These are phyloP conservation scores for Aspergillus eucalypticola DNA, from an alignment of 2,329 filamentous ascomycete genomes.

Conservation along the genomic window DNA sequence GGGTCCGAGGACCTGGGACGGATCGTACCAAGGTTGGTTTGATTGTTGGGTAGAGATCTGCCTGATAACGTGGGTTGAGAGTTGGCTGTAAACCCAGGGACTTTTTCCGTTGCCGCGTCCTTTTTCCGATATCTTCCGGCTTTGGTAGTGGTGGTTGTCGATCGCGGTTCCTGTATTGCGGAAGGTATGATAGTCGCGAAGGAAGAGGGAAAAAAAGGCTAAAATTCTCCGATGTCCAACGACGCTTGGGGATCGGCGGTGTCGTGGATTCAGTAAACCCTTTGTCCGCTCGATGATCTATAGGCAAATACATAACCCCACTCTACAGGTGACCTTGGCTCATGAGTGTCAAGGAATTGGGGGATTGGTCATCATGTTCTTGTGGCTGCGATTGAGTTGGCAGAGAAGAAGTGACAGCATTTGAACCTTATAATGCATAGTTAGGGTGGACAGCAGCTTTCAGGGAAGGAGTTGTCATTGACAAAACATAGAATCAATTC, in stretches of 20 bases:
- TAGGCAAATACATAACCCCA: background rate
- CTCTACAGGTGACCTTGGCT: background rate
- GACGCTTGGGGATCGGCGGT: background rate
- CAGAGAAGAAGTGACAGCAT: too few species aligned
- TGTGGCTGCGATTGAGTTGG: too few species aligned
- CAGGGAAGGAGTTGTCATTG: background rate
- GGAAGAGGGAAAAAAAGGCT: too few species aligned
- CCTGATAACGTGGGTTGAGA: background rate
- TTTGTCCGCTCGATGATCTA: background rate
- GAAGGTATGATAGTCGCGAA: background rate
- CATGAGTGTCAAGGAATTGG: background rate
- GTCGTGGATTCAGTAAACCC: background rate
- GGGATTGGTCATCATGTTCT: too few species aligned
- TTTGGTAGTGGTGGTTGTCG: background rate
- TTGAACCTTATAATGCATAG: too few species aligned
- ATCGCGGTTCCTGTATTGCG: background rate
- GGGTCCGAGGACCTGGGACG: background rate
- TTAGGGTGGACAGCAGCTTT: background rate
- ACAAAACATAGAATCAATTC: background rate
- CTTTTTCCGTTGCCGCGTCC: background rate
- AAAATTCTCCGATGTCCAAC: background rate
- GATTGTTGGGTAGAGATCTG: background rate
- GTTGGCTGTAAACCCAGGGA: background rate
- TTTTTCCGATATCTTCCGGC: background rate
- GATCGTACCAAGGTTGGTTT: background rate